Evolutionary conservation across 805 yeast genomes (phyloP).

Genomic region (Candida sithepensis): DNA sequence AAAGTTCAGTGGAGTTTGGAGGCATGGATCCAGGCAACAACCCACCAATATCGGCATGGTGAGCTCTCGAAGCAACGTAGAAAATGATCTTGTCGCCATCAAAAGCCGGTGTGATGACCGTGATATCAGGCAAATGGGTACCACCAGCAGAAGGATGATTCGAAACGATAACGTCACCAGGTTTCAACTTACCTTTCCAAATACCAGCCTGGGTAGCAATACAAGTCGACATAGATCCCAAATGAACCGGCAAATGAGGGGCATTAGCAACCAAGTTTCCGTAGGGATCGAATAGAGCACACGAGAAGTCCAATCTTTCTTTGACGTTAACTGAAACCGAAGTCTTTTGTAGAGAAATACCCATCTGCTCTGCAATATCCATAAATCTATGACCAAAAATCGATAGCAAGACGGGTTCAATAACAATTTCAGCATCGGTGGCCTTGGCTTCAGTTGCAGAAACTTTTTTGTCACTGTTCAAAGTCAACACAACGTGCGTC

Average conservation of each 20-base stretch:
- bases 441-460: slow-evolving; percentile 1
- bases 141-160: slow-evolving; percentile 87
- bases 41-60: slow-evolving; percentile 96
- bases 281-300: slow-evolving; percentile 72
- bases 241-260: slow-evolving; percentile 83
- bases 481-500: slow-evolving; percentile 55
- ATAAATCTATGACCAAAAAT: slow-evolving; percentile 81
- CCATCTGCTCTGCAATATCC: slow-evolving; percentile 93
- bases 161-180: slow-evolving; percentile 74
- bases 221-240: slow-evolving; percentile 84
- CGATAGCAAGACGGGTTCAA: slow-evolving; percentile 71
- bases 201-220: slow-evolving; percentile 59
- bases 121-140: slow-evolving; percentile 85
- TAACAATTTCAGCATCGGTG: slow-evolving; percentile 20
- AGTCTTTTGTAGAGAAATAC: slow-evolving; percentile 72
- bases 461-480: slow-evolving; percentile 6
- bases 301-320: slow-evolving; percentile 78
- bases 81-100: slow-evolving; percentile 60
- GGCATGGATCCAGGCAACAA: slow-evolving; percentile 93
- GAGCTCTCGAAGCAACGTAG: slow-evolving; percentile 92
- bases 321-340: slow-evolving; percentile 81
- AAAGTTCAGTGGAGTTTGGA: slow-evolving; percentile 77
- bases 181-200: slow-evolving; percentile 61
- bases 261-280: slow-evolving; percentile 88
- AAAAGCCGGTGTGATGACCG: slow-evolving; percentile 89